phyloP scores from a whole-genome alignment of 257 asterid genomes.

The Eustoma russellianum region DNA sequence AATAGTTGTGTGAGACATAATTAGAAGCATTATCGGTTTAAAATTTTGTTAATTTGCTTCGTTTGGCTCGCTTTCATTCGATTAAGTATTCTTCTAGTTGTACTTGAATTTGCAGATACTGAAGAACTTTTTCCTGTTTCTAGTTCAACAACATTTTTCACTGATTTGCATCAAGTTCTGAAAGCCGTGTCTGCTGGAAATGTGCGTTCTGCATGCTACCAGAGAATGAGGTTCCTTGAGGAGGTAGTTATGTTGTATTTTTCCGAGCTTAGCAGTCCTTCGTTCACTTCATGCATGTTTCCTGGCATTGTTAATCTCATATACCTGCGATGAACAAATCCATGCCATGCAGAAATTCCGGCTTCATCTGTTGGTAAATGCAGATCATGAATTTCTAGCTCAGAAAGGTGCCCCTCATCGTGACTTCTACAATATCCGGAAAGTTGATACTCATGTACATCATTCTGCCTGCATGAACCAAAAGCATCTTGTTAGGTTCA shows the following conservation, averaged over 20 bases:
- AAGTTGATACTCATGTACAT: constrained; percentile 91
- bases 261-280: not conserved
- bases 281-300: not conserved
- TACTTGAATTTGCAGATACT: constrained; percentile 32
- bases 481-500: constrained; percentile 87
- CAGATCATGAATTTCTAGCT: constrained; percentile 81
- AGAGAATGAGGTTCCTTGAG: constrained; percentile 75
- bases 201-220: constrained; percentile 76
- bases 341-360: constrained; percentile 59
- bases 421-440: constrained; percentile 83
- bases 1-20: not conserved
- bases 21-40: not conserved
- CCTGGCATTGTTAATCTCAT: constrained; percentile 4
- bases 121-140: constrained; percentile 85
- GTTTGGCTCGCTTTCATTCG: constrained; percentile 1
- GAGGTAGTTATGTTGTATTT: constrained; percentile 40
- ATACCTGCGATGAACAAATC: constrained; percentile 9
- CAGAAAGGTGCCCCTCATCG: constrained; percentile 97
- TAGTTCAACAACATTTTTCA: constrained; percentile 69
- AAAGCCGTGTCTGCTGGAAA: constrained; percentile 77
- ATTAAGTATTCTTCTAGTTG: not conserved
- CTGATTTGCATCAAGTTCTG: constrained; percentile 81
- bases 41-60: not conserved
- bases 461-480: constrained; percentile 99
- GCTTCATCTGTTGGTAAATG: constrained; percentile 72